Evolutionary conservation across 495 filamentous ascomycete genomes (phyloP), one percentile per base, ranked within the genome.

Genomic region (Penicillium pancosmium): DNA sequence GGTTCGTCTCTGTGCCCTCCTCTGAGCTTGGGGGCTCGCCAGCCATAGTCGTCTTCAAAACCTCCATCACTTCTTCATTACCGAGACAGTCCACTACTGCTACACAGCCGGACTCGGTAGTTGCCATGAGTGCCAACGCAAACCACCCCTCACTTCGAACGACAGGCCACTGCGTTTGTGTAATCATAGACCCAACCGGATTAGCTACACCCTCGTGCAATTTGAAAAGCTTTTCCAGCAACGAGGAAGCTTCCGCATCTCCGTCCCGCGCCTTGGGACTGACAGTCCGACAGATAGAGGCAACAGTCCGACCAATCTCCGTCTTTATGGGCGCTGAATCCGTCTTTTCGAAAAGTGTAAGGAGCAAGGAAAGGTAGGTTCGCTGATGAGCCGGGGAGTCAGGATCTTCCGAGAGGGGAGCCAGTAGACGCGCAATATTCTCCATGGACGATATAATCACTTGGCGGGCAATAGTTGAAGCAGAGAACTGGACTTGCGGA

Each of bases 141-240:
- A 93, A 91, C 76, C 88, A 85, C 0, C 85, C 85, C 68, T 94
- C 90, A 57, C 85, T 86, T 9, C 86, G 80, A 15, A 93, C 77
- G 21, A 86, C 79, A 1, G 88, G 86, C 77, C 87, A 92, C 63
- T 87, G 86, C 3, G 76, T 77, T 56, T 92, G 89, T 6, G 78
- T 81, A 36, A 88, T 76, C 73, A 93, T 86, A 49, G 78, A 80
- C 55, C 79, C 72, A 4, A 94, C 65, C 6, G 86, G 80, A 25
- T 77, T 69, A 3, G 80, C 71, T 25, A 92, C 64, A 43, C 77
- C 73, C 3, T 69, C 61, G 47, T 88, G 81, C 21, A 78, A 59
- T 3, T 52, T 58, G 64, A 88, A 86, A 62, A 91, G 80, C 18
- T 67, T 67, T 2, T 77, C 65, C 10, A 83, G 73, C 16, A 80